These are phyloP conservation scores for Podospora conica DNA, from an alignment of 495 filamentous ascomycete genomes.

Conservation along the genomic window DNA sequence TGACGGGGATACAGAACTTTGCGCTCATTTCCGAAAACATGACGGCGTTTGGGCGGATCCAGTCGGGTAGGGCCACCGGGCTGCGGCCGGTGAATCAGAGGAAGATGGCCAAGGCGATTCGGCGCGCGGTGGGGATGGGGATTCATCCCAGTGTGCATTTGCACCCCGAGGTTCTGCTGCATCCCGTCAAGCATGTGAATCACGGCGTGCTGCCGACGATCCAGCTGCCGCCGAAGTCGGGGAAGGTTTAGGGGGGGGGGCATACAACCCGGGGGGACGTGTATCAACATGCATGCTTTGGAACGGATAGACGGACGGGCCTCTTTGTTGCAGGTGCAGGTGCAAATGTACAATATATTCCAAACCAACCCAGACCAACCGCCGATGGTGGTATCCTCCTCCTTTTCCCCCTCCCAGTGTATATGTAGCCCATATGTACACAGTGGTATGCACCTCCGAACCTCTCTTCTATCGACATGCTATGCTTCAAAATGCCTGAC, in stretches of 20 bases:
- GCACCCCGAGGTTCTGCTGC: conserved; percentile 78
- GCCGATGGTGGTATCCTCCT: background rate
- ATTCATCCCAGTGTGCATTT: conserved; percentile 87
- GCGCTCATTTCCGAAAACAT: conserved; percentile 86
- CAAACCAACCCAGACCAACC: no score
- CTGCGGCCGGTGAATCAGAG: conserved; percentile 85
- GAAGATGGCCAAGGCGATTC: conserved; percentile 84
- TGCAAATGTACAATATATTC: background rate
- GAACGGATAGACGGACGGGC: background rate
- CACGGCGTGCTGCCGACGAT: background rate
- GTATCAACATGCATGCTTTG: background rate
- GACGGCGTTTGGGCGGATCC: conserved; percentile 78
- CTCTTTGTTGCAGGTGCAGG: background rate
- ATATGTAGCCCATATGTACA: conserved; percentile 13
- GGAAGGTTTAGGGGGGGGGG: background rate
- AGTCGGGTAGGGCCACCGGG: conserved; percentile 64
- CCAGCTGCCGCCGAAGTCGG: background rate
- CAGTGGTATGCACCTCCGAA: background rate
- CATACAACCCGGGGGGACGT: background rate
- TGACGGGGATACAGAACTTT: conserved; percentile 67
- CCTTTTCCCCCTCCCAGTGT: background rate
- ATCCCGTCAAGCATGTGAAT: background rate
- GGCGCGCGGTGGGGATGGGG: conserved; percentile 80
- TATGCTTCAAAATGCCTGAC: conserved; percentile 39
- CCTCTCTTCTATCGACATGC: conserved; percentile 4